Evolutionary conservation across 169 alveolate species (phyloP).

Genomic region (Plasmodium gonderi): DNA sequence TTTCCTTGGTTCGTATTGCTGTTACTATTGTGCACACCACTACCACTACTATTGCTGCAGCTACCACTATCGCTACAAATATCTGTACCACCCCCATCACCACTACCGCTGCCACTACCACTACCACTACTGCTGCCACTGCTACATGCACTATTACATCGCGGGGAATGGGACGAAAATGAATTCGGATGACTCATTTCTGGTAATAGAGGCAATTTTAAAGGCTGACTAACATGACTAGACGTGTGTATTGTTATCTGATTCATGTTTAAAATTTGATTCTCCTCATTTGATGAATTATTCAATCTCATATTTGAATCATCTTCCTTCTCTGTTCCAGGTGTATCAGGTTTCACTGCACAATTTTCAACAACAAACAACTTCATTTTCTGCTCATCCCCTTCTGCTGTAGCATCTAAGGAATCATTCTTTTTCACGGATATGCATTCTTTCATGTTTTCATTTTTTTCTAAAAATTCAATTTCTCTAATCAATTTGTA

Average conservation of each 20-base stretch:
- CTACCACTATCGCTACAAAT: not conserved
- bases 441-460: not conserved
- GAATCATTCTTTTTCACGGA: not conserved
- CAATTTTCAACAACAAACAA: not conserved
- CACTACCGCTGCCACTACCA: not conserved
- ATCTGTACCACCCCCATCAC: not conserved
- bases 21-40: not conserved
- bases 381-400: not conserved
- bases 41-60: not conserved
- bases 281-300: not conserved
- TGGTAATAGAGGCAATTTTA: conserved; percentile 34
- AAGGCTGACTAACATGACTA: conserved; percentile 25
- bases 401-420: not conserved
- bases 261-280: not conserved
- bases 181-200: conserved; percentile 64
- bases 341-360: not conserved
- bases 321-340: not conserved
- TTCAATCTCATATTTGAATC: not conserved
- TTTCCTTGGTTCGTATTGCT: not conserved
- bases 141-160: not conserved
- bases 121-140: not conserved
- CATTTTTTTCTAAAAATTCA: conserved; percentile 53
- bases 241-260: conserved; percentile 16
- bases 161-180: conserved; percentile 38
- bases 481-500: conserved; percentile 64